phyloP scores from a whole-genome alignment of 1,284 basidiomycete species.

The Dichomitus squalens region DNA sequence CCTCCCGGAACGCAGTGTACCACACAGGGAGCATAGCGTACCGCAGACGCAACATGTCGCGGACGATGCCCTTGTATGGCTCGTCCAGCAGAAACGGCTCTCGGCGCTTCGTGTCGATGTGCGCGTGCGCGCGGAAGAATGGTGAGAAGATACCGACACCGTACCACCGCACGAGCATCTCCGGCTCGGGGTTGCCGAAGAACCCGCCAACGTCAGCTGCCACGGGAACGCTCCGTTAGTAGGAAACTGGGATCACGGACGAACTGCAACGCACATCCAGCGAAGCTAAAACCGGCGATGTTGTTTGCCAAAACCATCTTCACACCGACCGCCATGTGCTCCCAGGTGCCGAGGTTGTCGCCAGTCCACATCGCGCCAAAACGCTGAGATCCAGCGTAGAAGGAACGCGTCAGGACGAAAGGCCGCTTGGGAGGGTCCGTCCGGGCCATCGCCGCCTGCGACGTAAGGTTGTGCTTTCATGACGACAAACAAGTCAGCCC shows the following conservation, averaged over 20 bases:
- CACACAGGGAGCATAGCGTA: constrained; percentile 92
- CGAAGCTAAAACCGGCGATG: constrained; percentile 93
- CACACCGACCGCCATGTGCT: constrained; percentile 92
- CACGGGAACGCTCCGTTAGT: neutral
- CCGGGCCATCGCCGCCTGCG: constrained; percentile 80
- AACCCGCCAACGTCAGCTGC: constrained; percentile 96
- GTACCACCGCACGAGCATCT: constrained; percentile 98
- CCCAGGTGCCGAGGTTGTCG: constrained; percentile 97
- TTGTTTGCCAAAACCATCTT: constrained; percentile 93
- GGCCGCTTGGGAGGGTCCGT: constrained; percentile 79
- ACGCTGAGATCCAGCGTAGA: constrained; percentile 95
- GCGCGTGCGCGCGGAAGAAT: constrained; percentile 98
- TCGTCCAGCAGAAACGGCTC: constrained; percentile 95
- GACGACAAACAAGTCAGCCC: constrained; percentile 1
- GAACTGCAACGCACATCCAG: constrained; percentile 67
- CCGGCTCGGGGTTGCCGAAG: constrained; percentile 94
- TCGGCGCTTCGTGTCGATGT: constrained; percentile 96
- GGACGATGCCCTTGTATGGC: constrained; percentile 82
- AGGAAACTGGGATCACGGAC: neutral
- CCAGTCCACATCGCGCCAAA: constrained; percentile 99
- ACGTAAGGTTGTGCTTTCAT: constrained; percentile 79
- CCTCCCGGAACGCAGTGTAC: constrained; percentile 96
- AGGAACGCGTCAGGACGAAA: constrained; percentile 94
- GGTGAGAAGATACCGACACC: constrained; percentile 94
- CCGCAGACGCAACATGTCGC: constrained; percentile 80